phyloP scores from a whole-genome alignment of 176 grass and related monocot genomes.

The Musa acuminata region DNA sequence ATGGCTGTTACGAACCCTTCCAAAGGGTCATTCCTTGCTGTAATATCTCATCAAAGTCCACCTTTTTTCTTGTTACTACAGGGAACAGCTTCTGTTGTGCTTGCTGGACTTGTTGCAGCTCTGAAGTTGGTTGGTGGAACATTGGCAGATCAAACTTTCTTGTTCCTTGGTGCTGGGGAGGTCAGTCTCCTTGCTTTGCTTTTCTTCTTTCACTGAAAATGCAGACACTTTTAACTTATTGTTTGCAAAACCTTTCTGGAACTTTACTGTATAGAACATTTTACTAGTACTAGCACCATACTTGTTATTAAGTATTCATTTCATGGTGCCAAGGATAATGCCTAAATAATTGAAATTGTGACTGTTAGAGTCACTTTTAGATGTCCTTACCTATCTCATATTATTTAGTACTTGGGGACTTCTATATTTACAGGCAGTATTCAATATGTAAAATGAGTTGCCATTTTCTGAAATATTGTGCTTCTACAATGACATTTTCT shows the following conservation, averaged over 20 bases:
- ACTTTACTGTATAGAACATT: background rate
- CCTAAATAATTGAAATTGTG: background rate
- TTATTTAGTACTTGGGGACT: background rate
- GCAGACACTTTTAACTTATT: background rate
- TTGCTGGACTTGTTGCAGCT: slow-evolving; percentile 67
- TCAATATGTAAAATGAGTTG: too few relatives aligned
- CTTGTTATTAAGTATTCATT: background rate
- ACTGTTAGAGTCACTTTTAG: background rate
- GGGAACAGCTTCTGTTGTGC: slow-evolving; percentile 84
- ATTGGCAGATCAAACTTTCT: slow-evolving; percentile 65
- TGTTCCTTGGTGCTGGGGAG: slow-evolving; percentile 97
- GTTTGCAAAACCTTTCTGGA: background rate
- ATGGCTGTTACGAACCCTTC: background rate
- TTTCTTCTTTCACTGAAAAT: slow-evolving; percentile 4
- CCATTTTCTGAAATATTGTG: too few relatives aligned
- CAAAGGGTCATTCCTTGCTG: background rate
- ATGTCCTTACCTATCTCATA: background rate
- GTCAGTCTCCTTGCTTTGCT: slow-evolving; percentile 22
- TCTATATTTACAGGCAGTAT: too few relatives aligned
- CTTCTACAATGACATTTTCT: too few relatives aligned
- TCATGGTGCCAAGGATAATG: background rate
- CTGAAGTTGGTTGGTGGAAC: slow-evolving; percentile 55
- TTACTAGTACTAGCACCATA: background rate
- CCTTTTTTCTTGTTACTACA: slow-evolving; percentile 30
- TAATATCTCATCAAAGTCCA: background rate